Evolutionary conservation across 2,329 filamentous ascomycete species (phyloP).

Genomic region (Akanthomyces dipterigenus): DNA sequence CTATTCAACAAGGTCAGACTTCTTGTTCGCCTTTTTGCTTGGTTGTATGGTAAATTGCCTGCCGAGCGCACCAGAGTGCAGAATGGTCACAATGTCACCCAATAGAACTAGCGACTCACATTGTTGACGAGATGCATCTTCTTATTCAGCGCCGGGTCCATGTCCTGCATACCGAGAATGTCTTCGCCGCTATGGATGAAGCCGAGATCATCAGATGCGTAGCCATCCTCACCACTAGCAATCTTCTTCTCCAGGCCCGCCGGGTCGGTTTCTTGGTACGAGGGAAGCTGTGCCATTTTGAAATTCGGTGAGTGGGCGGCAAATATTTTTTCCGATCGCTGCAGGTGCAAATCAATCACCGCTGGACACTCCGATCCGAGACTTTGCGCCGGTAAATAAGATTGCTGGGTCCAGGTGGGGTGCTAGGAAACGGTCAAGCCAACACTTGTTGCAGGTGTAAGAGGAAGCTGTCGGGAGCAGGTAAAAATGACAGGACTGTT

Average conservation of each 20-base stretch:
- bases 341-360: not conserved
- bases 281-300: conserved; percentile 3
- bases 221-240: conserved; percentile 1
- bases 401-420: conserved; percentile 2
- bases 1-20: conserved; percentile 17
- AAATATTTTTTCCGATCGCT: not conserved
- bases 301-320: not conserved
- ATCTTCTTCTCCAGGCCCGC: conserved; percentile 6
- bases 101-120: conserved; percentile 30
- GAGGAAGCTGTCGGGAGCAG: not conserved
- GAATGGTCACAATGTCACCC: not conserved
- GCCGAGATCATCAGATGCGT: not conserved
- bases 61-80: not conserved
- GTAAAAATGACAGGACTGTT: too few species aligned
- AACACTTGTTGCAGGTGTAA: not conserved
- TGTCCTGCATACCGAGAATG: conserved; percentile 48
- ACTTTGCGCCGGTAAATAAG: not conserved
- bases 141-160: conserved; percentile 54
- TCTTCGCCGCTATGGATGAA: conserved; percentile 33
- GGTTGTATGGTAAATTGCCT: not conserved
- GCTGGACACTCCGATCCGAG: not conserved
- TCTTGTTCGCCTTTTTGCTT: not conserved
- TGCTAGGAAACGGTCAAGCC: not conserved
- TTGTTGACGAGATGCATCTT: conserved; percentile 68
- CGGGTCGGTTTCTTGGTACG: conserved; percentile 1